Evolutionary conservation across 345 rosid genomes (phyloP).

Genomic region (Erucastrum elatum): DNA sequence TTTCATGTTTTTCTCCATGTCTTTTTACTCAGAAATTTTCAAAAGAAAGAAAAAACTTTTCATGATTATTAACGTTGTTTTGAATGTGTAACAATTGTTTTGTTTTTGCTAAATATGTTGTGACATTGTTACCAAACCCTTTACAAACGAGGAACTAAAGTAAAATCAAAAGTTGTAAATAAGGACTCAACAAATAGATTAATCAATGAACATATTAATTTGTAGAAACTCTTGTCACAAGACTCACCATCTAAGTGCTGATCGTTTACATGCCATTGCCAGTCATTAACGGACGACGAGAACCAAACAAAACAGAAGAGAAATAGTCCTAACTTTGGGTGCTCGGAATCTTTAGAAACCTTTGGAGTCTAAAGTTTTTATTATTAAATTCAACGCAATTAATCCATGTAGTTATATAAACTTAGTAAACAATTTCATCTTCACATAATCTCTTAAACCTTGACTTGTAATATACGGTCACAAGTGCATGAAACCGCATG

Average conservation of each 20-base stretch:
- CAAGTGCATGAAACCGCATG: slow-evolving; percentile 21
- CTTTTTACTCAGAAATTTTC: neutral
- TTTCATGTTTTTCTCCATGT: slow-evolving; percentile 30
- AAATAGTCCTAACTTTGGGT: neutral
- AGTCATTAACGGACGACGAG: neutral
- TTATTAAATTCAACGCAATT: neutral
- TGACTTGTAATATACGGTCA: neutral
- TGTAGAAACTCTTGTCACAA: neutral
- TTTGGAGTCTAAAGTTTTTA: neutral
- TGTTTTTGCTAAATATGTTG: no score
- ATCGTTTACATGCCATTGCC: neutral
- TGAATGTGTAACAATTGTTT: neutral
- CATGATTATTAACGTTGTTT: neutral
- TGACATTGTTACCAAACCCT: no score
- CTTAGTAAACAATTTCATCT: neutral
- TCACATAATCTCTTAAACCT: neutral
- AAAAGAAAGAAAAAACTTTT: neutral
- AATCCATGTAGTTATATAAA: neutral
- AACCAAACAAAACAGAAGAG: neutral
- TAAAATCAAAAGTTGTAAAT: neutral
- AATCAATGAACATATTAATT: neutral
- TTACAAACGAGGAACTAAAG: no score
- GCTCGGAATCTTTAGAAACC: neutral
- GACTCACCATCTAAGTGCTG: neutral
- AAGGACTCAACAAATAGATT: neutral